A percentile compares a stretch with the other conserved stretches of the same genome.
These are phyloP conservation scores for Diaporthe vaccinii DNA, from an alignment of 2,329 filamentous ascomycete species.

Conservation along the genomic window DNA sequence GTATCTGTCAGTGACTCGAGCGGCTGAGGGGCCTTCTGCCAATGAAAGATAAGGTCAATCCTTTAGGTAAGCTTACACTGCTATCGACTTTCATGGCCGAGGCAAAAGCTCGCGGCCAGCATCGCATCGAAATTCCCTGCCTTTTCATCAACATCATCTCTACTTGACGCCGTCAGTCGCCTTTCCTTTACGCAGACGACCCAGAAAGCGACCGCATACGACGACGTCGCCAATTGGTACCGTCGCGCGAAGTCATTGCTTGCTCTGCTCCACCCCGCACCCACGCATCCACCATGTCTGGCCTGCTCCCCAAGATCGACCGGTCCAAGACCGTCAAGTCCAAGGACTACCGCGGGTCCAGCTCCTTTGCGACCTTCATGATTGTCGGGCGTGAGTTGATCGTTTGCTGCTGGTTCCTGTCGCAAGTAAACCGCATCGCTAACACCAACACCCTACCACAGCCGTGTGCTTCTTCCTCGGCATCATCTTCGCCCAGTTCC, in stretches of 20 bases:
- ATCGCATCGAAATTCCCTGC: neutral
- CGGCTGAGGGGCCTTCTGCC: neutral
- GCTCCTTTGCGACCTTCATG: slow-evolving; percentile 94
- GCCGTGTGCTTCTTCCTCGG: slow-evolving; percentile 98
- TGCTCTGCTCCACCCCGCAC: neutral
- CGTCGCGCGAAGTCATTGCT: neutral
- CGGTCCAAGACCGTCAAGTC: slow-evolving; percentile 71
- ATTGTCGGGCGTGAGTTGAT: slow-evolving; percentile 89
- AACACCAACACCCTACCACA: slow-evolving; percentile 51
- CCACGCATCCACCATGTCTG: slow-evolving; percentile 34
- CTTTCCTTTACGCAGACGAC: neutral
- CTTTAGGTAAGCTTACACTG: slow-evolving; percentile 36
- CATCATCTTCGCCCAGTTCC: slow-evolving; percentile 95
- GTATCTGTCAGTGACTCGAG: neutral
- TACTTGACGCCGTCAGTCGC: slow-evolving; percentile 6
- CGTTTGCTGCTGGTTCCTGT: slow-evolving; percentile 35
- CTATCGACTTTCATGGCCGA: slow-evolving; percentile 22
- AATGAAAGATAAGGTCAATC: slow-evolving; percentile 24
- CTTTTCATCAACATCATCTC: slow-evolving; percentile 10
- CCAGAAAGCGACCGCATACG: neutral
- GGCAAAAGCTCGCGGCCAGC: slow-evolving; percentile 2
- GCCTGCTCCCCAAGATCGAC: slow-evolving; percentile 53
- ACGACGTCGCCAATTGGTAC: slow-evolving; percentile 23
- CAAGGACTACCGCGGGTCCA: slow-evolving; percentile 69
- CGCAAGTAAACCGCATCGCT: slow-evolving; percentile 41